These are phyloP conservation scores for Penicillium sp. DNA, from an alignment of 2,329 filamentous ascomycete species.

Conservation along the genomic window DNA sequence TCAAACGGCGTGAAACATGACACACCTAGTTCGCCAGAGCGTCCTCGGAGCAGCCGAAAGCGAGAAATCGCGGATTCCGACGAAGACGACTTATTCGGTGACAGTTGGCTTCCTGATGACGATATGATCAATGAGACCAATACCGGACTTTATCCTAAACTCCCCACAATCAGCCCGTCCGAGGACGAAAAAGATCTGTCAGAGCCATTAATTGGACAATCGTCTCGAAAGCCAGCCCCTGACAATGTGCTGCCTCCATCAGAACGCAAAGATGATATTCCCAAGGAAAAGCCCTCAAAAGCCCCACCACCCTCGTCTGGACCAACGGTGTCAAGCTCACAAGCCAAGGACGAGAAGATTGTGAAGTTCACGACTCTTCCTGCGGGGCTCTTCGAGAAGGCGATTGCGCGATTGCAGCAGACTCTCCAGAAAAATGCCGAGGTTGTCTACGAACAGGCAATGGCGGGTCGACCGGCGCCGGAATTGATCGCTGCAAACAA, in stretches of 20 bases:
- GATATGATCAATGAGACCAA: conserved; percentile 24
- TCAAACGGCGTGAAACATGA: conserved; percentile 12
- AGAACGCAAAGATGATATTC: neutral
- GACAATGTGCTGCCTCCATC: neutral
- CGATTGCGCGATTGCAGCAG: conserved; percentile 32
- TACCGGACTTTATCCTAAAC: conserved; percentile 33
- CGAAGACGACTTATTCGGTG: conserved; percentile 34
- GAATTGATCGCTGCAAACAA: conserved; percentile 41
- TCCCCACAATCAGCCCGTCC: conserved; percentile 24
- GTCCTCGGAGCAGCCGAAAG: conserved; percentile 11
- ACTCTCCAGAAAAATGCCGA: conserved; percentile 39
- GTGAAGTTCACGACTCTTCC: conserved; percentile 37
- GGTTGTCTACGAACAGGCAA: conserved; percentile 38
- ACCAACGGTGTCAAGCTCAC: conserved; percentile 18
- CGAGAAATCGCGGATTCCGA: conserved; percentile 40
- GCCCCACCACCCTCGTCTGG: conserved; percentile 19
- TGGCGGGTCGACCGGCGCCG: conserved; percentile 37
- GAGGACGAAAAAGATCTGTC: conserved; percentile 8
- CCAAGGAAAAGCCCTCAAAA: neutral
- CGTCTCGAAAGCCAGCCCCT: neutral
- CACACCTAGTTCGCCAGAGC: conserved; percentile 3
- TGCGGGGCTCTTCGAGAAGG: conserved; percentile 25
- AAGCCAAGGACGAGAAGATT: conserved; percentile 28
- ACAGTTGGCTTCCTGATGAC: conserved; percentile 26
- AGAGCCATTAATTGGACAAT: neutral